Evolutionary conservation across 192 early-diverging fungal genomes (phyloP).

Genomic region (Linnemannia hyalina): DNA sequence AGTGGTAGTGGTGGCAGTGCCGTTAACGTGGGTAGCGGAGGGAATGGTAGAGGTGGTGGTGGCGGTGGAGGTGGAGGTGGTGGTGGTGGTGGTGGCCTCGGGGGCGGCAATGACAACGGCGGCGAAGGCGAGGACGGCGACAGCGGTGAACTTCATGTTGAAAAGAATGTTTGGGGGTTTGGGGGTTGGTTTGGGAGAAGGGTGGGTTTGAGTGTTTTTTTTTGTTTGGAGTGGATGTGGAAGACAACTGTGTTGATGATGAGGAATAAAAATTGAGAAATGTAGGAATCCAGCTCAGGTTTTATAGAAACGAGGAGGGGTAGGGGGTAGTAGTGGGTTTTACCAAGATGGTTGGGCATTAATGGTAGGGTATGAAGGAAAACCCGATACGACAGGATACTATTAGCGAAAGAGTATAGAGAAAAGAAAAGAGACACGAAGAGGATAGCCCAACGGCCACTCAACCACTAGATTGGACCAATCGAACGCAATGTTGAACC

Average conservation of each 20-base stretch:
- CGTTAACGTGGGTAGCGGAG: background rate
- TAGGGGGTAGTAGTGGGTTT: background rate
- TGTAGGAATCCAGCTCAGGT: background rate
- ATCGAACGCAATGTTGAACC: background rate
- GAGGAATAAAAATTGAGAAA: background rate
- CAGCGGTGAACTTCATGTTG: constrained; percentile 21
- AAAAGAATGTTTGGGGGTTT: background rate
- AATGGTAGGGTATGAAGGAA: background rate
- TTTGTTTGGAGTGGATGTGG: background rate
- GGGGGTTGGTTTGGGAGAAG: background rate
- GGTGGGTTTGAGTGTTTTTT: too few species aligned
- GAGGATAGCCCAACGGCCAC: background rate
- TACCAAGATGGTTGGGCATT: background rate
- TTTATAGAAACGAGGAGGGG: background rate
- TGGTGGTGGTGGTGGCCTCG: background rate
- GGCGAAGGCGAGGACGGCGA: background rate
- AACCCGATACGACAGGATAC: background rate
- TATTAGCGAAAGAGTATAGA: background rate
- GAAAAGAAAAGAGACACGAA: background rate
- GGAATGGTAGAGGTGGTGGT: background rate
- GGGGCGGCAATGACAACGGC: constrained; percentile 2
- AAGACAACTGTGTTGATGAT: constrained; percentile 7
- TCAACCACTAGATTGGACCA: background rate
- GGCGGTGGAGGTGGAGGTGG: too few species aligned
- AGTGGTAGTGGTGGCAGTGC: background rate